These are phyloP conservation scores for Cryptococcus hybrid DNA, from an alignment of 1,284 basidiomycete genomes.

Conservation along the genomic window DNA sequence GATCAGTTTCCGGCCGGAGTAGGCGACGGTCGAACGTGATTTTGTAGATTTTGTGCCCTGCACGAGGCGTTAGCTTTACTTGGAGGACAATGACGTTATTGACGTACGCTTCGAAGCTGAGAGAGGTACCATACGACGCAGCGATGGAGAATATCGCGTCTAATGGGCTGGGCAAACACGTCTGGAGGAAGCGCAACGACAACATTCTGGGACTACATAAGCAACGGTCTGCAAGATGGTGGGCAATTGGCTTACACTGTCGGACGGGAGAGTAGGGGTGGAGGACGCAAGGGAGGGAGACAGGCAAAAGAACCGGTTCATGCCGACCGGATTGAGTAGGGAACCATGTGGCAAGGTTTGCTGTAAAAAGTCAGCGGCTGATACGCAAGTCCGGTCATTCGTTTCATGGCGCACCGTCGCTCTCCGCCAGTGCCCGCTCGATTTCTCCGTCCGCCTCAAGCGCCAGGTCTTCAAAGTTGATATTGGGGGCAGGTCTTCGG, in stretches of 20 bases:
- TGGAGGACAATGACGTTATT: neutral
- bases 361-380: neutral
- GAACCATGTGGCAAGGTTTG: slow-evolving; percentile 4
- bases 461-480: slow-evolving; percentile 27
- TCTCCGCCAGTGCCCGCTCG: slow-evolving; percentile 5
- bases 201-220: slow-evolving; percentile 14
- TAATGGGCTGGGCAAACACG: slow-evolving; percentile 80
- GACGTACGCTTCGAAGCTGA: slow-evolving; percentile 69
- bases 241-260: slow-evolving; percentile 21
- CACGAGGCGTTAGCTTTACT: neutral
- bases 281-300: slow-evolving; percentile 40
- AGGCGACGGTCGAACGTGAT: slow-evolving; percentile 82
- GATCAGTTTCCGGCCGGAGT: slow-evolving; percentile 82
- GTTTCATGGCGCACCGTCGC: slow-evolving; percentile 3
- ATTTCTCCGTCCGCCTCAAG: slow-evolving; percentile 15
- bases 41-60: slow-evolving; percentile 62
- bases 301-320: slow-evolving; percentile 36
- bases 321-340: slow-evolving; percentile 2
- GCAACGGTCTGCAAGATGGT: neutral
- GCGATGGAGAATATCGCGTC: slow-evolving; percentile 88
- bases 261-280: slow-evolving; percentile 34
- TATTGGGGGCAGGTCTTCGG: too few relatives aligned
- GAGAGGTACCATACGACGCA: slow-evolving; percentile 90
- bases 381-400: neutral
- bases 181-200: slow-evolving; percentile 41